Evolutionary conservation across 768 basidiomycete genomes (phyloP).

Genomic region (Amanita inopinata): DNA sequence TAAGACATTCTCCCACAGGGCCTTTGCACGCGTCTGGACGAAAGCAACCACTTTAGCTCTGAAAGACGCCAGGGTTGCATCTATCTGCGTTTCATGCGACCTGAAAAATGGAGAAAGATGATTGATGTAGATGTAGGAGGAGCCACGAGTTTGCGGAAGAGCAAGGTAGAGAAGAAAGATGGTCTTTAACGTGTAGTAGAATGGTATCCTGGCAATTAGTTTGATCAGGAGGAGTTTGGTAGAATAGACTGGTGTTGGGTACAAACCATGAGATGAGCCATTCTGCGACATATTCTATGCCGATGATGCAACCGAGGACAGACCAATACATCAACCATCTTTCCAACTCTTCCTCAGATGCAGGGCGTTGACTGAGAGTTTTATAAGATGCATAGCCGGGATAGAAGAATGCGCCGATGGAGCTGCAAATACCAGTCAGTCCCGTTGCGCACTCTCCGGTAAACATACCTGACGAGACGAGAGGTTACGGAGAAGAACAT

Average conservation of each 20-base stretch:
- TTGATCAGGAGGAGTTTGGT: neutral
- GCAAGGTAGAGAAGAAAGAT: slow-evolving; percentile 84
- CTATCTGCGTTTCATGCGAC: slow-evolving; percentile 78
- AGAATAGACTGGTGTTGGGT: neutral
- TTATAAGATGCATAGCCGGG: slow-evolving; percentile 97
- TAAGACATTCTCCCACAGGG: slow-evolving; percentile 57
- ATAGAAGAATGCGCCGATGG: slow-evolving; percentile 75
- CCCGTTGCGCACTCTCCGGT: neutral
- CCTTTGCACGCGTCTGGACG: slow-evolving; percentile 52
- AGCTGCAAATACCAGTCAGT: slow-evolving; percentile 28
- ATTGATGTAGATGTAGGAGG: slow-evolving; percentile 72
- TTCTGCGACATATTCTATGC: slow-evolving; percentile 75
- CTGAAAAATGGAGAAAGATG: slow-evolving; percentile 80
- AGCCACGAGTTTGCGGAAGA: slow-evolving; percentile 82
- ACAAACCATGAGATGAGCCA: slow-evolving; percentile 83
- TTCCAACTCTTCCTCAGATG: slow-evolving; percentile 77
- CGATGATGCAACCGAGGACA: slow-evolving; percentile 75
- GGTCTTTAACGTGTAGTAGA: slow-evolving; percentile 78
- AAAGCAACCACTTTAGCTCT: slow-evolving; percentile 51
- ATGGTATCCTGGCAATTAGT: slow-evolving; percentile 58
- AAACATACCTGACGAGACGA: slow-evolving; percentile 33
- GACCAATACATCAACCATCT: slow-evolving; percentile 98
- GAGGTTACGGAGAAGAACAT: slow-evolving; percentile 45
- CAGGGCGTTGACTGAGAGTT: slow-evolving; percentile 78
- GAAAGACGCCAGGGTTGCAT: slow-evolving; percentile 61